Conservation (phyloP, 177 flowering plant genomes). For the Vitis hybrid region DNA sequence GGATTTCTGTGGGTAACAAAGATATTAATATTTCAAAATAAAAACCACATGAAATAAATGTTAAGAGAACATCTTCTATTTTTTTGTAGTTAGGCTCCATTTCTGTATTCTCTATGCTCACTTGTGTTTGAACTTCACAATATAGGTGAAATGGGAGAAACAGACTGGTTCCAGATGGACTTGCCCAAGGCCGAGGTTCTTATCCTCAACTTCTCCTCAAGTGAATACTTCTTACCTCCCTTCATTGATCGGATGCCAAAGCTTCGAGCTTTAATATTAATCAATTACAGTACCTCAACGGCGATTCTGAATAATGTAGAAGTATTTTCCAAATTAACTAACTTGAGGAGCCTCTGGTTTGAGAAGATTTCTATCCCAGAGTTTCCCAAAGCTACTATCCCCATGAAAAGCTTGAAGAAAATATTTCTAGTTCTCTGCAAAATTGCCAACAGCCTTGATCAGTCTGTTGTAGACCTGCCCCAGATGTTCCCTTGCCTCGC, state of each 20-base stretch:
- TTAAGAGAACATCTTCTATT: neutral
- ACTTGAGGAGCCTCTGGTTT: conserved; percentile 78
- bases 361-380: conserved; percentile 56
- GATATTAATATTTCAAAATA: no score
- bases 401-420: conserved; percentile 45
- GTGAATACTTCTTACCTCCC: conserved; percentile 60
- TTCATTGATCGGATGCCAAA: conserved; percentile 66
- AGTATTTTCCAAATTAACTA: conserved; percentile 40
- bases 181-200: conserved; percentile 85
- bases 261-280: conserved; percentile 55
- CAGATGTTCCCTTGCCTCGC: conserved; percentile 50
- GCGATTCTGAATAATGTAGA: conserved; percentile 47
- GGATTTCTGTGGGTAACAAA: neutral
- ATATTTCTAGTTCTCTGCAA: conserved; percentile 67
- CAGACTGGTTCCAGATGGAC: conserved; percentile 61
- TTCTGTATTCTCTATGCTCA: neutral
- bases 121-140: neutral
- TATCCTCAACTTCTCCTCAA: conserved; percentile 61
- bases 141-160: conserved; percentile 69
- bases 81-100: neutral
- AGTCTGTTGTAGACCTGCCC: conserved; percentile 35
- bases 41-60: neutral
- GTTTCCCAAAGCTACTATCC: conserved; percentile 20
- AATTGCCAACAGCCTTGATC: conserved; percentile 34
- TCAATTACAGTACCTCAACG: conserved; percentile 41